Evolutionary conservation across 2,329 filamentous ascomycete species (phyloP).

Genomic region (Stromatinia cepivora): DNA sequence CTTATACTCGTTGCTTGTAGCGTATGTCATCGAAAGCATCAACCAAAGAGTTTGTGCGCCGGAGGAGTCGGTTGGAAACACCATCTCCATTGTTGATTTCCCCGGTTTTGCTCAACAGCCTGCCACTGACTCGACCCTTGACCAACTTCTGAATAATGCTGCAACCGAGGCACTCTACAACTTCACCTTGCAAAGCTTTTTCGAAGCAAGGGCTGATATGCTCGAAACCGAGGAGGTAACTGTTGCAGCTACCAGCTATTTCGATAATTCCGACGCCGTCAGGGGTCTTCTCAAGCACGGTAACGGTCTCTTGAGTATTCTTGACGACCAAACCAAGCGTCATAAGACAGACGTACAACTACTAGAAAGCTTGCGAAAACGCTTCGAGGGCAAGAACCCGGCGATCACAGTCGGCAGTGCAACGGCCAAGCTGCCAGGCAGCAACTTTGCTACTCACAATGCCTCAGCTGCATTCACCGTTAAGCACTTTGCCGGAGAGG

Average conservation of each 20-base stretch:
- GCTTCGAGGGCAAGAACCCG: constrained; percentile 92
- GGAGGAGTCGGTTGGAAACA: constrained; percentile 89
- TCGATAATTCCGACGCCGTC: constrained; percentile 94
- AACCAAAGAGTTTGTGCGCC: constrained; percentile 86
- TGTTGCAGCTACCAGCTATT: constrained; percentile 91
- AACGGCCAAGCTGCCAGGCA: constrained; percentile 76
- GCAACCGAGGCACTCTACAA: constrained; percentile 92
- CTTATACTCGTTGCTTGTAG: constrained; percentile 88
- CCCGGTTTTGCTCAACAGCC: constrained; percentile 88
- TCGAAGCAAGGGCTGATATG: constrained; percentile 89
- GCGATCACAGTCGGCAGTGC: constrained; percentile 78
- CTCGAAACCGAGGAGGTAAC: constrained; percentile 91
- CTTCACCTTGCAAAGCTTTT: constrained; percentile 91
- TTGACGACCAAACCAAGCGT: constrained; percentile 92
- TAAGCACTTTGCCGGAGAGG: constrained; percentile 93
- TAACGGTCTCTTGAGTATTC: constrained; percentile 88
- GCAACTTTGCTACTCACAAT: constrained; percentile 87
- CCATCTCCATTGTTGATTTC: constrained; percentile 92
- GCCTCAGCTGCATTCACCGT: constrained; percentile 80
- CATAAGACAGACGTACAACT: constrained; percentile 87
- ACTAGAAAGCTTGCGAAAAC: constrained; percentile 84
- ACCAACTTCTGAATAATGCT: constrained; percentile 93
- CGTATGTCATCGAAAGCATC: constrained; percentile 88
- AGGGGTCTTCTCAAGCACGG: constrained; percentile 87
- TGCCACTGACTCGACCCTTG: constrained; percentile 79